Base-by-base conservation (phyloP, 495 filamentous ascomycete species). In the Lasiosphaeris hirsuta region DNA sequence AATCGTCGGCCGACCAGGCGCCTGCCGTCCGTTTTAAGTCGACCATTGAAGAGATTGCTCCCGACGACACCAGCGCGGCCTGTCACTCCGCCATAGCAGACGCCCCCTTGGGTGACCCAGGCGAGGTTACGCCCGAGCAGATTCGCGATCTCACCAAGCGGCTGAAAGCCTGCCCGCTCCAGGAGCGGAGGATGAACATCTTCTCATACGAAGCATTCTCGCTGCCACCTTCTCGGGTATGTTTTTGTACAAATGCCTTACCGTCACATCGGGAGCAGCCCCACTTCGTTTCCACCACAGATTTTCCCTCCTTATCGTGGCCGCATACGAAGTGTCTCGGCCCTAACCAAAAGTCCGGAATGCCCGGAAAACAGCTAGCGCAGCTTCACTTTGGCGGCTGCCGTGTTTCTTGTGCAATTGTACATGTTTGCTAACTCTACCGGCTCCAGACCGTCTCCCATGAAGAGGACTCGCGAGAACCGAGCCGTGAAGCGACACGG, bases 201-300 rank as follows among this genome's bases (percentile, higher is more conserved):
- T 96, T 90, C 69, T 84, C 84, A 5, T 96, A 92, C 69, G 92
- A 96, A 62, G 86, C 92, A 19, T 81, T 95, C 41, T 96, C 92
- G 38, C 74, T 96, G 36, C 91, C 91, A n/a, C 76, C 84, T 23
- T 95, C 90, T 34, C 84, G 90, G 74, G 92, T 93, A 84, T 67
- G 89, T 82, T 30, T 23, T 60, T 54, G 19, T 19, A 3, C 49
- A 38, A 39, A 7, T 52, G 30, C 46, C 33, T 7, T 33, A 23
- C 11, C 34, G 2, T 35, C 10, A 10, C 30, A 30, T 30, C 5
- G 23, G 23, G 5, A 30, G 23, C 23, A 30, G 23, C 23, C 23
- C 23, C 23, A 5, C 23, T 30, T 30, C 23, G 23, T 5, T 30
- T 30, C 23, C 5, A 30, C 23, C 23, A 30, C 23, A 30, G 23